Conservation (phyloP, 768 basidiomycete species). For the Tylopilus rubrobrunneus region DNA sequence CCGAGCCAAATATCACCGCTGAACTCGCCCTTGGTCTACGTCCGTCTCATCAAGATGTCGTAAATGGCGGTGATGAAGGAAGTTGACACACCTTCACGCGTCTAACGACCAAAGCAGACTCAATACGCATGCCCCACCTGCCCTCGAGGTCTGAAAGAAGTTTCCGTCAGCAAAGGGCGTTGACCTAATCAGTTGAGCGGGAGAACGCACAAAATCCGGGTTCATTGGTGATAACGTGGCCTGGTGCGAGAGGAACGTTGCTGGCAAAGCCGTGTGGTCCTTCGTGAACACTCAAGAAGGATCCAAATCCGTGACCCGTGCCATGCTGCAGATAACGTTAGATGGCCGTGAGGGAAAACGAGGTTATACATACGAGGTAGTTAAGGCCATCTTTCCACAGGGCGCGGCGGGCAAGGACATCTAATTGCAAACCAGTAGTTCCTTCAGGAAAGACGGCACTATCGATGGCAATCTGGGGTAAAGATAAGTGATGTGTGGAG, state of each 20-base stretch:
- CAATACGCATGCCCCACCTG: conserved; percentile 88
- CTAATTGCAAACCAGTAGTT: conserved; percentile 77
- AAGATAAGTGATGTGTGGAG: conserved; percentile 14
- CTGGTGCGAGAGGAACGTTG: conserved; percentile 67
- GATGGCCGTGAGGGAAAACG: conserved; percentile 4
- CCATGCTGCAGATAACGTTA: conserved; percentile 59
- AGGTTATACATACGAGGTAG: conserved; percentile 53
- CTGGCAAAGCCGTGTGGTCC: conserved; percentile 78
- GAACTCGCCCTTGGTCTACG: conserved; percentile 65
- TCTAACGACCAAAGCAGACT: conserved; percentile 77
- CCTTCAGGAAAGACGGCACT: conserved; percentile 87
- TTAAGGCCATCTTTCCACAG: conserved; percentile 85
- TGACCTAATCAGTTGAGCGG: conserved; percentile 5
- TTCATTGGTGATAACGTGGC: conserved; percentile 91
- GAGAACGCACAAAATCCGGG: conserved; percentile 79
- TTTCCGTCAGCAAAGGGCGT: conserved; percentile 14
- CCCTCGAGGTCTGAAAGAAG: conserved; percentile 59
- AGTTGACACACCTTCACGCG: conserved; percentile 41
- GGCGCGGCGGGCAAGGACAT: conserved; percentile 85
- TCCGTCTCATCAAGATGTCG: conserved; percentile 5
- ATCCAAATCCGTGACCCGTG: conserved; percentile 87
- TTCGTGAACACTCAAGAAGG: conserved; percentile 83
- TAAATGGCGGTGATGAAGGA: conserved; percentile 4
- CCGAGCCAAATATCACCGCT: conserved; percentile 80
- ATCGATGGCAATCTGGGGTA: conserved; percentile 80